Conservation (phyloP, 169 alveolate species). For the Plasmodium vivax region DNA sequence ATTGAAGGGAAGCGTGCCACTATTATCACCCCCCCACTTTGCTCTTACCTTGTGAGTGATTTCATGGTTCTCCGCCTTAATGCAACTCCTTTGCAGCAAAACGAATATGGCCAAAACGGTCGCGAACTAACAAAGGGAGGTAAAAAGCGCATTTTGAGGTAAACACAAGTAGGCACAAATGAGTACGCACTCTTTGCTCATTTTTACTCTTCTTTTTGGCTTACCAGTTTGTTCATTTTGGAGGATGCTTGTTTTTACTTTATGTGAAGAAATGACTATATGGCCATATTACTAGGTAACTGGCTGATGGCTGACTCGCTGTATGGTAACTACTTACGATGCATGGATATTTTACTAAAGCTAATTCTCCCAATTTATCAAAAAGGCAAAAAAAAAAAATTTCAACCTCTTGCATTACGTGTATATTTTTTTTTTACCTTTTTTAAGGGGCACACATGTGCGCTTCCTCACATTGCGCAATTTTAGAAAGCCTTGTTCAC, state of each 20-base stretch:
- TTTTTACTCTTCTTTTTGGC: neutral
- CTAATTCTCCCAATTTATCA: neutral
- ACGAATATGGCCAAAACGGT: conserved; percentile 1
- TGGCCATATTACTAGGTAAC: neutral
- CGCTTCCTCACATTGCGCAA: neutral
- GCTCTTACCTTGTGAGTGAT: conserved; percentile 37
- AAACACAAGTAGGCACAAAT: neutral
- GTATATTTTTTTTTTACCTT: neutral
- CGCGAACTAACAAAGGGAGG: conserved; percentile 1
- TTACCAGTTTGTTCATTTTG: conserved; percentile 50
- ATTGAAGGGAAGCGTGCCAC: neutral
- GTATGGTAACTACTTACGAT: neutral
- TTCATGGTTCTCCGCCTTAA: conserved; percentile 30
- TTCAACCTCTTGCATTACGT: neutral
- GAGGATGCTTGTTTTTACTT: neutral
- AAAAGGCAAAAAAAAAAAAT: neutral
- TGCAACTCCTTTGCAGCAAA: conserved; percentile 1
- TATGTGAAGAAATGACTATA: neutral
- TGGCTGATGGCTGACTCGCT: neutral
- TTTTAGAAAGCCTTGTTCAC: neutral
- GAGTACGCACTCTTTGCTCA: neutral
- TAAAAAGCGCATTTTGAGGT: neutral
- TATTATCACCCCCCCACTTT: neutral
- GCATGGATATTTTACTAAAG: neutral
- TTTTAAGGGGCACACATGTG: neutral